Evolutionary conservation across 352 stramenopile genomes (phyloP).

Genomic region (Phytophthora lateralis): DNA sequence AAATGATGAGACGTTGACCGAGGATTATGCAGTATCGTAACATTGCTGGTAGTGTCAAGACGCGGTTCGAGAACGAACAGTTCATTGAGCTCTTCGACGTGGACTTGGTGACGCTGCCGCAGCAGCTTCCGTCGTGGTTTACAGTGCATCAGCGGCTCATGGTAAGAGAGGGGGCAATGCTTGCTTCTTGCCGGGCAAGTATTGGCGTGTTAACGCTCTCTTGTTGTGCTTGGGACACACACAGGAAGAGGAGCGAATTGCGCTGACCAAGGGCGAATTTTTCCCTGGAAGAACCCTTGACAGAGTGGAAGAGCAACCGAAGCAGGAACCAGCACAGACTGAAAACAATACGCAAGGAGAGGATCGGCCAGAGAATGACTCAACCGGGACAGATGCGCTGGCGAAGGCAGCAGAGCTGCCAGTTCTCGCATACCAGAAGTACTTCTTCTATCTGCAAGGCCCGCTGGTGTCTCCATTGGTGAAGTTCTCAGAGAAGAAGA

Average conservation of each 20-base stretch:
- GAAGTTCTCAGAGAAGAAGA: constrained; percentile 90
- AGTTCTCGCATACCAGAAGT: constrained; percentile 74
- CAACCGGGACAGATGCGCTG: background rate
- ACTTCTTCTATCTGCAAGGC: constrained; percentile 81
- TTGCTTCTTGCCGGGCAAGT: background rate
- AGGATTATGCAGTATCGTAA: constrained; percentile 70
- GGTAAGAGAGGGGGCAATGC: constrained; percentile 30
- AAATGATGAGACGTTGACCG: background rate
- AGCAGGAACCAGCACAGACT: constrained; percentile 3
- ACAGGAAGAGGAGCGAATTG: constrained; percentile 82
- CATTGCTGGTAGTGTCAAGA: constrained; percentile 85
- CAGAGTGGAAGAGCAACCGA: constrained; percentile 10
- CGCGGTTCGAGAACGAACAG: constrained; percentile 88
- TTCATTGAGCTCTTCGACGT: constrained; percentile 91
- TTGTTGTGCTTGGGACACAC: background rate
- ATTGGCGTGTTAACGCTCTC: background rate
- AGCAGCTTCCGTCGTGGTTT: constrained; percentile 83
- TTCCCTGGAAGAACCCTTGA: constrained; percentile 54
- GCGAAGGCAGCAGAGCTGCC: background rate
- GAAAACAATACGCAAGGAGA: constrained; percentile 14
- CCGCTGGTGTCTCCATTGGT: constrained; percentile 81
- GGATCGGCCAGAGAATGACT: constrained; percentile 13
- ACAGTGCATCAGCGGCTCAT: constrained; percentile 80
- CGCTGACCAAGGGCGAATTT: constrained; percentile 64
- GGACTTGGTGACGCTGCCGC: constrained; percentile 79